Conservation (phyloP, 208 protist genomes). For the Lotmaria passim region DNA sequence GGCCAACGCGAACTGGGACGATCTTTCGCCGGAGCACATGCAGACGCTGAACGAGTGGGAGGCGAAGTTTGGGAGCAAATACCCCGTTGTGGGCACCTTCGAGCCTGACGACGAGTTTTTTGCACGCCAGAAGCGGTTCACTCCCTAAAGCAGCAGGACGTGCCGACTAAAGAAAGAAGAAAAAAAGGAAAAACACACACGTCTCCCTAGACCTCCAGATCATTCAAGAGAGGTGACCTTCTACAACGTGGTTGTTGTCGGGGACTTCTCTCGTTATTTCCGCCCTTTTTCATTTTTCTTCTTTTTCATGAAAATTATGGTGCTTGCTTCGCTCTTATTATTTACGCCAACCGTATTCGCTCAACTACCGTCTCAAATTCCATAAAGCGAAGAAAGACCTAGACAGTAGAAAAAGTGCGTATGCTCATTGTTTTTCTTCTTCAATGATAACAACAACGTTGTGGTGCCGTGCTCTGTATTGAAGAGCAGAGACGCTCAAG, state of each 20-base stretch:
- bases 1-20: constrained; percentile 77
- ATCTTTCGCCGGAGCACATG: constrained; percentile 65
- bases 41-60: constrained; percentile 78
- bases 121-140: constrained; percentile 46
- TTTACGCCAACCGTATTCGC: background rate
- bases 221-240: background rate
- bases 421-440: background rate
- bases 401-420: background rate
- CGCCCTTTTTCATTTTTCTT: background rate
- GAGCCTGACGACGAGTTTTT: constrained; percentile 50
- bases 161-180: background rate
- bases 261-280: background rate
- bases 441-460: too few relatives aligned
- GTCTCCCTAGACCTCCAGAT: background rate
- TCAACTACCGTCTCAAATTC: background rate
- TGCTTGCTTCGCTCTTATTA: background rate
- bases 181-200: constrained; percentile 5
- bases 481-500: too few relatives aligned
- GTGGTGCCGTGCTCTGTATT: too few relatives aligned
- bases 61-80: constrained; percentile 76
- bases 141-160: constrained; percentile 12
- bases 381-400: too few relatives aligned
- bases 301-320: constrained; percentile 1
- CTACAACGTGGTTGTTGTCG: background rate
- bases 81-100: constrained; percentile 71